Evolutionary conservation across 2,329 filamentous ascomycete species (phyloP).

Genomic region (Ascochyta pisi): DNA sequence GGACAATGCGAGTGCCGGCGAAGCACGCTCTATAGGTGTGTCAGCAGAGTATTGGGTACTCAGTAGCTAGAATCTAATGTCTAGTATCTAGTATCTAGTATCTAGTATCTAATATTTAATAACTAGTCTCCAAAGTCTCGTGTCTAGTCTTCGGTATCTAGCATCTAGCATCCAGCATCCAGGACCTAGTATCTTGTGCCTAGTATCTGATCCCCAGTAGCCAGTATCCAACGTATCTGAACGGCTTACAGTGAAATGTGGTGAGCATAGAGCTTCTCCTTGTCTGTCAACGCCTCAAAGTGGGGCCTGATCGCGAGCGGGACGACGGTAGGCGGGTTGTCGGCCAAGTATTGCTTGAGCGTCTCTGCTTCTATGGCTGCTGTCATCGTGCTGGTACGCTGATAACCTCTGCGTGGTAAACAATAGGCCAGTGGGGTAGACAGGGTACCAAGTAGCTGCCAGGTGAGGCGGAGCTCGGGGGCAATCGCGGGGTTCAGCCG

Average conservation of each 20-base stretch:
- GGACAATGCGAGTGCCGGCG: constrained; percentile 59
- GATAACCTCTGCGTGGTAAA: neutral
- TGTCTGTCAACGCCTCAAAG: constrained; percentile 77
- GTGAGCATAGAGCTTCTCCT: constrained; percentile 90
- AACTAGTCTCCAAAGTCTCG: too few relatives aligned
- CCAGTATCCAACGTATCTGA: too few relatives aligned
- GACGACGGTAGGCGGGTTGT: constrained; percentile 87
- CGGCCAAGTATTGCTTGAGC: constrained; percentile 80
- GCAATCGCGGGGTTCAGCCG: neutral
- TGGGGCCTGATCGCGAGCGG: constrained; percentile 90
- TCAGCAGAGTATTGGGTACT: constrained; percentile 1
- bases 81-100: neutral
- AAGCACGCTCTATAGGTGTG: constrained; percentile 50
- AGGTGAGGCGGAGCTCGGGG: constrained; percentile 1
- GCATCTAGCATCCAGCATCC: too few relatives aligned
- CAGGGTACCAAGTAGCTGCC: neutral
- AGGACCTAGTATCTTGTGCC: too few relatives aligned
- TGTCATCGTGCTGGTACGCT: constrained; percentile 24
- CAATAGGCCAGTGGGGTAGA: neutral
- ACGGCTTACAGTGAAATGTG: constrained; percentile 54
- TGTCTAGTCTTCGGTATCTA: too few relatives aligned
- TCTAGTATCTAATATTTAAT: too few relatives aligned
- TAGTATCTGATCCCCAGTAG: too few relatives aligned
- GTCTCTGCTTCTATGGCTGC: constrained; percentile 52
- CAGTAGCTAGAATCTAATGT: neutral